Evolutionary conservation across 2,329 filamentous ascomycete genomes (phyloP).

Genomic region (Pseudocercospora eumusae): DNA sequence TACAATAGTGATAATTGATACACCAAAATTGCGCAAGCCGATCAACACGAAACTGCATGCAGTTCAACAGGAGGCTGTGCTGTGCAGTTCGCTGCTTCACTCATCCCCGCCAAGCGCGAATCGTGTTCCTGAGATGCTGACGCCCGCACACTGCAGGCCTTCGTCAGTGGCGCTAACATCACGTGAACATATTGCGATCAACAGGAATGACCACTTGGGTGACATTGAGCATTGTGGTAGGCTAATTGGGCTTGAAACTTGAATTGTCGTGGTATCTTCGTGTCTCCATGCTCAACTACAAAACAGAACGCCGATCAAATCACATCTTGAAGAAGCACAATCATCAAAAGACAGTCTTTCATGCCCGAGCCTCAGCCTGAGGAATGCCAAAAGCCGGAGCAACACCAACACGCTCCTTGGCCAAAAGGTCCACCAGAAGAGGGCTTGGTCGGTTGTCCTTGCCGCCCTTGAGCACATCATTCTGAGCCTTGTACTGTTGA

Average conservation of each 20-base stretch:
- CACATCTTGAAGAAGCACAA: neutral
- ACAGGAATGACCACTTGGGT: too few species aligned
- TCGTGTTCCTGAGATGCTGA: slow-evolving; percentile 2
- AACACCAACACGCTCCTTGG: slow-evolving; percentile 93
- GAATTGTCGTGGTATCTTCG: slow-evolving; percentile 4
- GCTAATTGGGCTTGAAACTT: neutral
- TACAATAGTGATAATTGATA: neutral
- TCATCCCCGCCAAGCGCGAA: slow-evolving; percentile 2
- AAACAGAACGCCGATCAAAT: slow-evolving; percentile 7
- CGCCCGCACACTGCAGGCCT: neutral
- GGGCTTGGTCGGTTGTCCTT: slow-evolving; percentile 86
- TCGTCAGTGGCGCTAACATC: neutral
- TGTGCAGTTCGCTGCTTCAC: slow-evolving; percentile 5
- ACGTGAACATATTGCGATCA: slow-evolving; percentile 2
- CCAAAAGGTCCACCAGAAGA: slow-evolving; percentile 84
- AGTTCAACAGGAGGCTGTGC: neutral
- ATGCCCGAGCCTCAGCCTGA: slow-evolving; percentile 1
- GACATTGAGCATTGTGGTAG: neutral
- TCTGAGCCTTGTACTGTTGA: slow-evolving; percentile 80
- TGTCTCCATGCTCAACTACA: neutral
- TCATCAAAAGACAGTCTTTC: neutral
- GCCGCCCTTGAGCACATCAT: slow-evolving; percentile 67
- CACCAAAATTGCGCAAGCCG: neutral
- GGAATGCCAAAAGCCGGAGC: slow-evolving; percentile 38
- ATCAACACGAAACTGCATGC: neutral